Base-by-base conservation (phyloP, 768 basidiomycete species). In the Termitomyces sp. region DNA sequence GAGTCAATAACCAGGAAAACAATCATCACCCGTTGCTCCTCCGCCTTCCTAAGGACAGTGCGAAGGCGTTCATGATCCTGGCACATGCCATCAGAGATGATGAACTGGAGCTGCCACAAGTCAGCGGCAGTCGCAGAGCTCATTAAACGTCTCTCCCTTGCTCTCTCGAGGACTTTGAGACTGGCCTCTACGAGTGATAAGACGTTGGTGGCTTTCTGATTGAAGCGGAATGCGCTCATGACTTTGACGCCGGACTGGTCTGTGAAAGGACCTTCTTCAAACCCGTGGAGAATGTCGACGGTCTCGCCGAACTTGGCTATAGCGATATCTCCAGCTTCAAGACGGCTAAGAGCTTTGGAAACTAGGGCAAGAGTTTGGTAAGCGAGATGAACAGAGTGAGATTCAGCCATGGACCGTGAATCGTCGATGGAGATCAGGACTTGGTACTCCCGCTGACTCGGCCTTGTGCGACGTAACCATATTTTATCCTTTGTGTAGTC, bases 401-500 rank as follows among this genome's bases (percentile, higher is more conserved):
- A 89, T 70, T 95, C 92, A 11, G 91, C 86, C 97, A 99, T 98
- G 37, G 94, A 97, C 35, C 89, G 86, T 3, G 94, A 98, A 74
- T 98, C 97, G 67, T 98, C 97, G 49, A 99, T 81, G 10, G 94
- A 89, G 55, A 99, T 80, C 41, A 98, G 81, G 2, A 99, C 85
- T 66, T 99, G 96, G 70, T 98, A 98, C 67, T 97, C 95, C 48
- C 97, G 82, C 64, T 91, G 86, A 67, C 91, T 94, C 5, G 97
- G 96, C 50, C 89, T 86, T 3, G 95, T 97, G 21, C 97, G 83
- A 26, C 96, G 87, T 37, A 98, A 77, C 97, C 97, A 99, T 61
- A 98, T 98, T 73, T 95, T 95, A 79, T 99, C 96, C 70, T 98
- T 98, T 51, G 95, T 98, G 76, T 92, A 99, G 73, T 99, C 97